Percentiles rank a stretch among this genome's conserved stretches.
Evolutionary conservation across 2,329 filamentous ascomycete species (phyloP).

Genomic region (Westerdykella aurantiaca): DNA sequence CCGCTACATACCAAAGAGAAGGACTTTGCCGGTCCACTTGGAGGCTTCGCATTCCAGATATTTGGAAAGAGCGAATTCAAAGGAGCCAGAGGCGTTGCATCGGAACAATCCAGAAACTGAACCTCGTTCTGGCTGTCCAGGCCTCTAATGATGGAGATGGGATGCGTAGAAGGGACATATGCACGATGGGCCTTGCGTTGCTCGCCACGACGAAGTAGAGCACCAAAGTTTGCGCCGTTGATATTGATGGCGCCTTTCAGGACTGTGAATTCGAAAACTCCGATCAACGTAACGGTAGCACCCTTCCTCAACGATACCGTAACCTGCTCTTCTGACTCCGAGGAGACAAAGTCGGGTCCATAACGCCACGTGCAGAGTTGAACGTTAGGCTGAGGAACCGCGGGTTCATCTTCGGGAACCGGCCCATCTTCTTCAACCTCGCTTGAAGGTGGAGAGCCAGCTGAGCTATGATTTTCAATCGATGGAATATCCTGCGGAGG

Average conservation of each 20-base stretch:
- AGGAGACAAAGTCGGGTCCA: slow-evolving; percentile 15
- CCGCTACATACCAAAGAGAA: slow-evolving; percentile 8
- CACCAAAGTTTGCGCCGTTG: slow-evolving; percentile 57
- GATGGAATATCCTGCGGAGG: slow-evolving; percentile 11
- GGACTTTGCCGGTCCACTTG: slow-evolving; percentile 16
- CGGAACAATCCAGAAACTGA: slow-evolving; percentile 42
- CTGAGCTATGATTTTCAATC: slow-evolving; percentile 2
- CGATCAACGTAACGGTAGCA: slow-evolving; percentile 44
- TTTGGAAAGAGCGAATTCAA: slow-evolving; percentile 62
- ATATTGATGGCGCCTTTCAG: slow-evolving; percentile 58
- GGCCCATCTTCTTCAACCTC: slow-evolving; percentile 4
- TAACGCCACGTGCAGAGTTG: slow-evolving; percentile 31
- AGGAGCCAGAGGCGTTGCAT: slow-evolving; percentile 50
- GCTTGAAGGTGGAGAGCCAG: neutral
- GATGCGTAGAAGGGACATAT: slow-evolving; percentile 62
- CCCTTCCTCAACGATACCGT: slow-evolving; percentile 26
- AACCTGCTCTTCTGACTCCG: slow-evolving; percentile 21
- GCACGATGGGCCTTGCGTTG: slow-evolving; percentile 43
- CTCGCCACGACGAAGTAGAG: slow-evolving; percentile 29
- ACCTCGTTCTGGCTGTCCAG: slow-evolving; percentile 51
- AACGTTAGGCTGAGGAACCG: slow-evolving; percentile 11
- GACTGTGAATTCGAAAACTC: slow-evolving; percentile 62
- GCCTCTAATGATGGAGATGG: slow-evolving; percentile 57
- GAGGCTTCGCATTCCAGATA: slow-evolving; percentile 55
- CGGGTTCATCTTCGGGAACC: neutral